Evolutionary conservation across 228 moss, liverwort and hornwort species (phyloP).

Genomic region (Sphagnum magellanicum): DNA sequence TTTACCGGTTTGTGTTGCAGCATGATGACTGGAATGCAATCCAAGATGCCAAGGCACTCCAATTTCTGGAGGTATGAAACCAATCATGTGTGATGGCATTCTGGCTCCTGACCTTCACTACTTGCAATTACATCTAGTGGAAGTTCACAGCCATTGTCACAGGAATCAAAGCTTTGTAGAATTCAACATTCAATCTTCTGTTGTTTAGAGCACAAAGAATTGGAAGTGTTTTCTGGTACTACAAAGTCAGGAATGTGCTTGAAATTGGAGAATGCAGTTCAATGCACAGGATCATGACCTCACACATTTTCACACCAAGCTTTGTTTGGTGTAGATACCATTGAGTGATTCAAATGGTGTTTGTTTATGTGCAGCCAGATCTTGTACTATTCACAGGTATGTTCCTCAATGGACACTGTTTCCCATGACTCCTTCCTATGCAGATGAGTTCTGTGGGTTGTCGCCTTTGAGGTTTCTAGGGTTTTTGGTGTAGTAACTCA

Average conservation of each 20-base stretch:
- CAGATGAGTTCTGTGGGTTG: not conserved
- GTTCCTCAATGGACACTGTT: conserved; percentile 2
- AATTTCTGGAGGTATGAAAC: conserved; percentile 51
- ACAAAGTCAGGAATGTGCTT: no score
- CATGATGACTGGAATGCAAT: conserved; percentile 80
- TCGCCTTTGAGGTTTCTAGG: not conserved
- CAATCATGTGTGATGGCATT: not conserved
- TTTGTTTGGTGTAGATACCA: not conserved
- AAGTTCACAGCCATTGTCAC: not conserved
- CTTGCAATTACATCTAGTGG: not conserved
- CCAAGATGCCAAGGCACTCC: conserved; percentile 63
- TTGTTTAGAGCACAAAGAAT: not conserved
- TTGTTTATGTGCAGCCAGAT: conserved; percentile 62
- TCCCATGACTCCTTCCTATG: not conserved
- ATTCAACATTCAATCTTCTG: not conserved
- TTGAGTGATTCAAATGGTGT: conserved; percentile 3
- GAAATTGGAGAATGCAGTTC: no score
- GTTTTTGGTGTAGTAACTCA: not conserved
- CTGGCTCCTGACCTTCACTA: not conserved
- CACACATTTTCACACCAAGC: not conserved
- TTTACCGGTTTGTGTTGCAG: conserved; percentile 34
- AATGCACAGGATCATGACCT: conserved; percentile 1
- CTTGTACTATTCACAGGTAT: conserved; percentile 84
- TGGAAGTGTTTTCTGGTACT: not conserved
- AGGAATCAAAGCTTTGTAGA: not conserved